Percentiles rank a stretch among this genome's conserved stretches.
phyloP scores from a whole-genome alignment of 805 yeast species.

The Ogataea allantospora region DNA sequence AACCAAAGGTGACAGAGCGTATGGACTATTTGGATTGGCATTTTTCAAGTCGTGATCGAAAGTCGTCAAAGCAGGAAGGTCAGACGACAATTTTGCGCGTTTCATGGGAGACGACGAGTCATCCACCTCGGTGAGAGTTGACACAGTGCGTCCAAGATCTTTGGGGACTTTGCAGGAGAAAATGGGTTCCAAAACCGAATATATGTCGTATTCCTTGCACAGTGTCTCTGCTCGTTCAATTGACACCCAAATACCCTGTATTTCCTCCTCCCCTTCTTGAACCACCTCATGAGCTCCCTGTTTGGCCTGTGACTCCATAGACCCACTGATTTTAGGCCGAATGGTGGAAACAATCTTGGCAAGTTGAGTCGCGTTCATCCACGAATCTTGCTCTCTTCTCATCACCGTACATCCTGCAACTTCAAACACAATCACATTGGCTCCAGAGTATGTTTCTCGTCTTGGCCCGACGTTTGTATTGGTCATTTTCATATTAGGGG shows the following conservation, averaged over 20 bases:
- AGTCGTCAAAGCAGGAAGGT: constrained; percentile 27
- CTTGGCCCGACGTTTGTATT: constrained; percentile 25
- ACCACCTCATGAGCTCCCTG: constrained; percentile 68
- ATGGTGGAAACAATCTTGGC: constrained; percentile 68
- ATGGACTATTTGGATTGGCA: constrained; percentile 46
- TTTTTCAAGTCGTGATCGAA: constrained; percentile 38
- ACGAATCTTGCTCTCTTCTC: constrained; percentile 62
- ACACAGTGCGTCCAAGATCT: constrained; percentile 29
- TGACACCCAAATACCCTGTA: constrained; percentile 77
- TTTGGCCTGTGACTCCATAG: constrained; percentile 61
- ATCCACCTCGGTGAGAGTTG: constrained; percentile 24
- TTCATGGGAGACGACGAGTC: constrained; percentile 16
- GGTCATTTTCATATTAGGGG: constrained; percentile 1
- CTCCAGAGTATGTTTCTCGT: constrained; percentile 62
- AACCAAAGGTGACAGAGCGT: constrained; percentile 47
- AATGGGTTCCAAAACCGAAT: constrained; percentile 50
- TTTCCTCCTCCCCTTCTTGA: constrained; percentile 73
- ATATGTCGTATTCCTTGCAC: constrained; percentile 60
- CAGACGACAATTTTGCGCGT: constrained; percentile 11
- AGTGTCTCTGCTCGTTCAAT: constrained; percentile 55
- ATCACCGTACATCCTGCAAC: constrained; percentile 62
- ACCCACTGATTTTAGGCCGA: constrained; percentile 59
- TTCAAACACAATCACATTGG: constrained; percentile 59
- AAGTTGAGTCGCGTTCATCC: constrained; percentile 72
- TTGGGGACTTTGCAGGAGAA: constrained; percentile 50